Percentiles rank a stretch among this genome's conserved stretches.
phyloP scores from a whole-genome alignment of 768 basidiomycete species.

The Ephemerocybe angulata region DNA sequence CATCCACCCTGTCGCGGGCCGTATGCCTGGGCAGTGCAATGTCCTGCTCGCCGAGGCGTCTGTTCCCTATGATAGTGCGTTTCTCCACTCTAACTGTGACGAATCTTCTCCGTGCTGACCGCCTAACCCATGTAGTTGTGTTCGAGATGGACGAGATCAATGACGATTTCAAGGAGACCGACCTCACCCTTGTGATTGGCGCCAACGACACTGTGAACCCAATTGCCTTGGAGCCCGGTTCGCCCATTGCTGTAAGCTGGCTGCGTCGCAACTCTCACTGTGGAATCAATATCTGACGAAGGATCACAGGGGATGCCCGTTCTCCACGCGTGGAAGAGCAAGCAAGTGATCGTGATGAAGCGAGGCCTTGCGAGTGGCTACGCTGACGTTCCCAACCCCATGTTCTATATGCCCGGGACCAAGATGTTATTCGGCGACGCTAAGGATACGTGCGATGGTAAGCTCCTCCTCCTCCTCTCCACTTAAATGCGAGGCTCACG shows the following conservation, averaged over 20 bases:
- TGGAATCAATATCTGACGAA: background rate
- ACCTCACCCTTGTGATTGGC: slow-evolving; percentile 87
- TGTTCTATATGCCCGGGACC: slow-evolving; percentile 90
- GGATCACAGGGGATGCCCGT: slow-evolving; percentile 80
- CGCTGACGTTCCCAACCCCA: slow-evolving; percentile 89
- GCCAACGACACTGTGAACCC: slow-evolving; percentile 94
- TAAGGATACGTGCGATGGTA: slow-evolving; percentile 86
- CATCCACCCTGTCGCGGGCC: slow-evolving; percentile 87
- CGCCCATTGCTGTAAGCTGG: slow-evolving; percentile 63
- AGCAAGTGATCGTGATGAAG: slow-evolving; percentile 91
- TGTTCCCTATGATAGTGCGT: slow-evolving; percentile 83
- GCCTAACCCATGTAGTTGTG: slow-evolving; percentile 52
- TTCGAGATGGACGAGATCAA: slow-evolving; percentile 95
- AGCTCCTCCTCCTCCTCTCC: slow-evolving; percentile 11
- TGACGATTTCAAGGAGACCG: slow-evolving; percentile 84
- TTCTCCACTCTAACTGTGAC: background rate
- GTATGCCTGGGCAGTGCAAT: slow-evolving; percentile 93
- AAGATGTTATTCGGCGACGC: slow-evolving; percentile 94
- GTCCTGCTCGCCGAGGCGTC: slow-evolving; percentile 89
- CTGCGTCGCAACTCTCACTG: background rate
- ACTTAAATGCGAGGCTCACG: background rate
- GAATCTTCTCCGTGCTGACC: background rate
- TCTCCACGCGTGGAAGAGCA: slow-evolving; percentile 89
- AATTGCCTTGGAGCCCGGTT: slow-evolving; percentile 82
- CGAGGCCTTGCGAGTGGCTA: slow-evolving; percentile 86